Conservation (phyloP, 2,329 filamentous ascomycete species). For the Xylariales sp. region DNA sequence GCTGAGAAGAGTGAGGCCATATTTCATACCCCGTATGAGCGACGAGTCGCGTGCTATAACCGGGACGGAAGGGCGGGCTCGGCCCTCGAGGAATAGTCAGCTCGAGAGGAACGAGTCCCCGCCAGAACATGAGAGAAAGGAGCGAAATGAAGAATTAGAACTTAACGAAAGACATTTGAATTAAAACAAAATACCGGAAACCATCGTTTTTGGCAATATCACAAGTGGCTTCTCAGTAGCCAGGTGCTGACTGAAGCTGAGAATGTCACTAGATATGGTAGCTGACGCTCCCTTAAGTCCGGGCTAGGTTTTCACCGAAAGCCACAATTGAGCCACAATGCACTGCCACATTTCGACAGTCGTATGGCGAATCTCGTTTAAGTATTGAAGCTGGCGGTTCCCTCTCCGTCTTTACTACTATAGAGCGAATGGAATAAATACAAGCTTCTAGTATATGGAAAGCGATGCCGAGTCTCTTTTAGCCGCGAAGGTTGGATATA, state of each 20-base stretch:
- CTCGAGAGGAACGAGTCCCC: background rate
- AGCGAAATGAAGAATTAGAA: slow-evolving; percentile 2
- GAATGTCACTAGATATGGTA: background rate
- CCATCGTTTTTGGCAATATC: slow-evolving; percentile 4
- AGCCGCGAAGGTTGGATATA: no score
- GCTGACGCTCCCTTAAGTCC: background rate
- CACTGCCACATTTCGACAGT: slow-evolving; percentile 15
- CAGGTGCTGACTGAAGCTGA: slow-evolving; percentile 4
- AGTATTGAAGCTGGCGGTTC: background rate
- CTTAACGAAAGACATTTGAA: slow-evolving; percentile 26
- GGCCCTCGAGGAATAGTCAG: slow-evolving; percentile 9
- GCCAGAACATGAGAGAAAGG: slow-evolving; percentile 3
- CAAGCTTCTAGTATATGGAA: no score
- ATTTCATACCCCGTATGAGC: slow-evolving; percentile 2
- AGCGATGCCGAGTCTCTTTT: no score
- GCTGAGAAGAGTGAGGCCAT: slow-evolving; percentile 43
- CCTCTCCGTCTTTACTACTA: background rate
- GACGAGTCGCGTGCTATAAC: slow-evolving; percentile 11
- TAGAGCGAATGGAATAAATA: no score
- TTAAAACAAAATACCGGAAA: slow-evolving; percentile 8
- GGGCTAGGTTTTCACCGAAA: slow-evolving; percentile 2
- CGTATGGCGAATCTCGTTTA: background rate
- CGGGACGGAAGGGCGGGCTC: background rate
- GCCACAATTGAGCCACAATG: slow-evolving; percentile 20
- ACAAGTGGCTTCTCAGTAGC: slow-evolving; percentile 2